Conservation (phyloP, 2,329 filamentous ascomycete genomes). For the Claviceps sp. region DNA sequence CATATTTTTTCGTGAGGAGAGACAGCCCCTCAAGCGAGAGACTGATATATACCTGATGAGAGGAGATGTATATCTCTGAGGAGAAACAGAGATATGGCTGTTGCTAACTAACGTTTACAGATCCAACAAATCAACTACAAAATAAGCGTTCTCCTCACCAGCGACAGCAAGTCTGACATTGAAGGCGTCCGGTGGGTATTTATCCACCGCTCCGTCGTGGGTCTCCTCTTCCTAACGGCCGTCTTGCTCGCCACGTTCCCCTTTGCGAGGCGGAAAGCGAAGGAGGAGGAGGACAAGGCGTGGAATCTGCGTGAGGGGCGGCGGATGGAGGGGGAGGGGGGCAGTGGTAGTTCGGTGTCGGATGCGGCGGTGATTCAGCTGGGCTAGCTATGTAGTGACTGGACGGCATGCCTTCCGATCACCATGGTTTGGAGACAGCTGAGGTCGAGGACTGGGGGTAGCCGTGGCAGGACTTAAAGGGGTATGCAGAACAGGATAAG, state of each 20-base stretch:
- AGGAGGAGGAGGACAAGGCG: conserved; percentile 34
- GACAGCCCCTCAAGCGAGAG: neutral
- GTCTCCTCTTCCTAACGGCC: conserved; percentile 53
- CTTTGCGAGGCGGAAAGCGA: conserved; percentile 43
- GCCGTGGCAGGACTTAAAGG: no score
- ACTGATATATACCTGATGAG: neutral
- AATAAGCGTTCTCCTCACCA: conserved; percentile 81
- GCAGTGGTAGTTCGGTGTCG: conserved; percentile 31
- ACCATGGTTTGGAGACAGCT: no score
- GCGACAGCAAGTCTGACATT: conserved; percentile 82
- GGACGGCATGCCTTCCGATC: neutral
- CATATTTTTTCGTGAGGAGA: neutral
- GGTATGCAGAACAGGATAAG: no score
- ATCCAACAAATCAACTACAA: conserved; percentile 95
- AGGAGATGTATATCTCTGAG: neutral
- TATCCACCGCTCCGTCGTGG: conserved; percentile 48
- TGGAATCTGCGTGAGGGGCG: conserved; percentile 30
- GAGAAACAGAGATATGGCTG: neutral
- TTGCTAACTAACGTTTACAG: conserved; percentile 22
- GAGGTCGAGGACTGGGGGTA: no score
- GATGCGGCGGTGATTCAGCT: conserved; percentile 43
- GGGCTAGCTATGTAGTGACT: conserved; percentile 33
- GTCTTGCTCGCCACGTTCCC: conserved; percentile 45
- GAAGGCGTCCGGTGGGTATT: conserved; percentile 82
- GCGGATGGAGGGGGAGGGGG: conserved; percentile 29